These are phyloP conservation scores for Aegle marmelos DNA, from an alignment of 345 rosid species.

Conservation along the genomic window DNA sequence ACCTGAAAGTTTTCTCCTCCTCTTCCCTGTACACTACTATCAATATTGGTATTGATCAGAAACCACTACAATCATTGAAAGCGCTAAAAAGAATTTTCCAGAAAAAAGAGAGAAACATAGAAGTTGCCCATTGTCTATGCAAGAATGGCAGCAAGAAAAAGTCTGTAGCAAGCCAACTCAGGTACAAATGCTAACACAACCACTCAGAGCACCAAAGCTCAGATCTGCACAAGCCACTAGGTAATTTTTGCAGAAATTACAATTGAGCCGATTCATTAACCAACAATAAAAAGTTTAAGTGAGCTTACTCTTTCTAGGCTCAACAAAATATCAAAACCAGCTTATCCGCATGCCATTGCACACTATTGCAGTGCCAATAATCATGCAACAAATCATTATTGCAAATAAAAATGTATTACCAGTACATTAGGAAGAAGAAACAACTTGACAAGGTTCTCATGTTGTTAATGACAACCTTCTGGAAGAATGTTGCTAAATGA, in stretches of 20 bases:
- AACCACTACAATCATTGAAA: background rate
- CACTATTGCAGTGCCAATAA: background rate
- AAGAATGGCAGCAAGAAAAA: background rate
- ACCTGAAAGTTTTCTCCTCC: constrained; percentile 29
- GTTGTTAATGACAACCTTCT: constrained; percentile 97
- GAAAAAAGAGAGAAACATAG: background rate
- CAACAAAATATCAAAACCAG: background rate
- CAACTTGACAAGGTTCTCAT: constrained; percentile 80
- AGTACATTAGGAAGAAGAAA: constrained; percentile 76
- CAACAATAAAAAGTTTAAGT: background rate
- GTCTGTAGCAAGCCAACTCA: background rate
- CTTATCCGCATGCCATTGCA: background rate
- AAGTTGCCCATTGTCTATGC: background rate
- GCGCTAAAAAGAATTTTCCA: background rate
- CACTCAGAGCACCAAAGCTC: background rate
- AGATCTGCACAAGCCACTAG: background rate
- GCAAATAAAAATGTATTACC: constrained; percentile 47
- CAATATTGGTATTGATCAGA: background rate
- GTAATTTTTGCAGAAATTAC: background rate
- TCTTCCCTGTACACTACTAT: constrained; percentile 41
- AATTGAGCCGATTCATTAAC: background rate
- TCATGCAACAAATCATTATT: constrained; percentile 9
- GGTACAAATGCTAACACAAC: background rate
- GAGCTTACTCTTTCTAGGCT: background rate
- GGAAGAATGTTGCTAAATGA: constrained; percentile 66